Conservation (phyloP, 2,329 filamentous ascomycete species). For the Annulohypoxylon truncatum region DNA sequence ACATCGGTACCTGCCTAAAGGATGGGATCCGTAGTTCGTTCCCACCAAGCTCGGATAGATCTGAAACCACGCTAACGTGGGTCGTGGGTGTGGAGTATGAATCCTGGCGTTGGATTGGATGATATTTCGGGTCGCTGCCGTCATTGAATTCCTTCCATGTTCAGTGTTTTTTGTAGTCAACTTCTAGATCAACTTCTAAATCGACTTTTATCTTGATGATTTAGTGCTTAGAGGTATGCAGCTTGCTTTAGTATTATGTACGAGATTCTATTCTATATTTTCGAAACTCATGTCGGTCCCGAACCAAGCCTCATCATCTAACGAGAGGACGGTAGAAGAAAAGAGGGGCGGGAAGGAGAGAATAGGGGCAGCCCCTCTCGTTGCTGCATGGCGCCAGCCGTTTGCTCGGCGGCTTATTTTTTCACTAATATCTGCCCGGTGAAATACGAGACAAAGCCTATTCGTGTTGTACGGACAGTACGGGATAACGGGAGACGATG, state of each 20-base stretch:
- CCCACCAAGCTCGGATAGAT: slow-evolving; percentile 22
- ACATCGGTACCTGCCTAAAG: slow-evolving; percentile 2
- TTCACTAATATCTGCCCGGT: not conserved
- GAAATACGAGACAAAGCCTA: not conserved
- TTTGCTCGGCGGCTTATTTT: not conserved
- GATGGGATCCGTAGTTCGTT: slow-evolving; percentile 9
- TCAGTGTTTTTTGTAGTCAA: no score
- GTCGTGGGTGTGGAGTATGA: not conserved
- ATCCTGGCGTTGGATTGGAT: slow-evolving; percentile 22
- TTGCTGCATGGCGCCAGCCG: slow-evolving; percentile 7
- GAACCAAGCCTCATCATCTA: not conserved
- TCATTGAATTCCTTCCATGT: slow-evolving; percentile 8
- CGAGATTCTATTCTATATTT: not conserved
- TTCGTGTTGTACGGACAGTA: not conserved
- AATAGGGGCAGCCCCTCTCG: not conserved
- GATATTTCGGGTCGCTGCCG: slow-evolving; percentile 20
- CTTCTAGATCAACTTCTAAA: not conserved
- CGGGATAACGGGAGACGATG: slow-evolving; percentile 22
- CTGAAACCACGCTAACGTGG: slow-evolving; percentile 38
- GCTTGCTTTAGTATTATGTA: not conserved
- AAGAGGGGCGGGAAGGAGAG: not conserved
- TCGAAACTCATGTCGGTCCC: not conserved
- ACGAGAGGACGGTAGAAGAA: not conserved
- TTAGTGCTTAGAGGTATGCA: not conserved
- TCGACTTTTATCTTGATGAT: not conserved